Evolutionary conservation across 768 basidiomycete species (phyloP), one percentile per base, ranked within the genome.

Genomic region (Mycena filopes): DNA sequence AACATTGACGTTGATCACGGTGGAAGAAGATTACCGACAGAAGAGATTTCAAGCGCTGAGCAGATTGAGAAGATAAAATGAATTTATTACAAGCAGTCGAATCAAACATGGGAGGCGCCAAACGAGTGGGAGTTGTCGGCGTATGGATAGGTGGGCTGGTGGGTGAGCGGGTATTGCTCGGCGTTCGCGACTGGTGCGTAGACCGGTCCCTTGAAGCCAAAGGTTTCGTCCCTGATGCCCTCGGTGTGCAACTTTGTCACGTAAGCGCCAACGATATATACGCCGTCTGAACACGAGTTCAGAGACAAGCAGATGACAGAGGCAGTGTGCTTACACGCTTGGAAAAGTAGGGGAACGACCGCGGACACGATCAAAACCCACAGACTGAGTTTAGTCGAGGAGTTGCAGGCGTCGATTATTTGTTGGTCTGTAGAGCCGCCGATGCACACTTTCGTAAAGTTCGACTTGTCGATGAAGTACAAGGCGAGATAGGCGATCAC

Each of bases 191-290:
- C 65, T 4, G 57, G 58, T 2, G 25, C 40, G 29, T 66, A 66
- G 20, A 47, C 41, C 28, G 53, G 65, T 9, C 63, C 63, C 43
- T 66, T 66, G 65, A 36, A 66, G 20, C 58, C 65, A 33, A 65
- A 65, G 12, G 63, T 54, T 20, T 65, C 63, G 26, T 65, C 40
- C 7, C 21, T 21, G 26, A 65, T 28, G 63, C 54, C 54, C 56
- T 80, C 74, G 57, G 70, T 65, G 11, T 65, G 67, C 28, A 83
- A 73, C 48, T 77, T 74, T 47, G 72, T 75, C 11, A 75, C 75
- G 51, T 82, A 83, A 47, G 77, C 70, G 28, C 74, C 66, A 15
- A 80, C 77, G 38, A 82, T 69, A 55, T 81, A 81, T 50, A 78
- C 77, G 16, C 79, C 79, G 68, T 83, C 82, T 83, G 43, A 40